Evolutionary conservation across 2,329 filamentous ascomycete species (phyloP).

Genomic region (Coniella lustricola): DNA sequence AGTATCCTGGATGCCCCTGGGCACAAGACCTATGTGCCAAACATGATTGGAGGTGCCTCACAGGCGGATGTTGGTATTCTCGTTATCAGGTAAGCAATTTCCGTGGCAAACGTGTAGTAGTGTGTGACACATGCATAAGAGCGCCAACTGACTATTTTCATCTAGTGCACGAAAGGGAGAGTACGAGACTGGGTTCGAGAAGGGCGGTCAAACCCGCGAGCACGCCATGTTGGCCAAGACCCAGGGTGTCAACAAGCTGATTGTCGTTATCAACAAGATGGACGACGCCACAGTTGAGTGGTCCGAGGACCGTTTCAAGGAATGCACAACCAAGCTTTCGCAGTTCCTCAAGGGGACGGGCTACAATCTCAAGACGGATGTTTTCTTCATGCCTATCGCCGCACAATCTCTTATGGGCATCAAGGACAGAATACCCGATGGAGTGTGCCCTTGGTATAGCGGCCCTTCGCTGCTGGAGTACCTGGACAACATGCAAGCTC

Average conservation of each 20-base stretch:
- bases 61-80: conserved; percentile 92
- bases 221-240: conserved; percentile 98
- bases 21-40: conserved; percentile 96
- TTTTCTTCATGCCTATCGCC: conserved; percentile 93
- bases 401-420: conserved; percentile 81
- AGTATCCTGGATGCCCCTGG: conserved; percentile 94
- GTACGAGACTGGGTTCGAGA: conserved; percentile 96
- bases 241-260: conserved; percentile 92
- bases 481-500: conserved; percentile 84
- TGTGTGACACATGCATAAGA: too few species aligned
- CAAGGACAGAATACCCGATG: conserved; percentile 77
- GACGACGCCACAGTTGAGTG: conserved; percentile 94
- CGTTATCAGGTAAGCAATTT: conserved; percentile 38
- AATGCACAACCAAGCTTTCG: conserved; percentile 83
- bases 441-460: conserved; percentile 73
- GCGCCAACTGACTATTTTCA: background rate
- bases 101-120: background rate
- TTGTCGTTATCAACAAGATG: conserved; percentile 99
- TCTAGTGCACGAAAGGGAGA: conserved; percentile 96
- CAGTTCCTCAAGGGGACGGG: conserved; percentile 87
- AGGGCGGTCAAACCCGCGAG: conserved; percentile 93
- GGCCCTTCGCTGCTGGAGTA: conserved; percentile 91
- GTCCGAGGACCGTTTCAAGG: conserved; percentile 86
- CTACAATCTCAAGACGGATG: conserved; percentile 89
- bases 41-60: conserved; percentile 94